These are phyloP conservation scores for Alternaria postmessia DNA, from an alignment of 2,329 filamentous ascomycete species.

Conservation along the genomic window DNA sequence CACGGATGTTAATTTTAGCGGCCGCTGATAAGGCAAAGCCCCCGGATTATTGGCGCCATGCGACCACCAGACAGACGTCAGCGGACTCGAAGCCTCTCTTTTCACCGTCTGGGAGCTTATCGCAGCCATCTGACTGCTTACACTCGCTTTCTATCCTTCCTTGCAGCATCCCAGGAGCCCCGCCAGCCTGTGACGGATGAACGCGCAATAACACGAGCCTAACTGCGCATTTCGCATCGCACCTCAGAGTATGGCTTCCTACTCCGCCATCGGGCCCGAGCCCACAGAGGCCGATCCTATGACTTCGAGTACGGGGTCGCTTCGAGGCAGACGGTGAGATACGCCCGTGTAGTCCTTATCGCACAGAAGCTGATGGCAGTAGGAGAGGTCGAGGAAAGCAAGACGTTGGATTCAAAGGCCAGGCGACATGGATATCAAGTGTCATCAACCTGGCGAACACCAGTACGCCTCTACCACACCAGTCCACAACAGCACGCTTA, in stretches of 20 bases:
- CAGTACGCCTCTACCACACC: slow-evolving; percentile 64
- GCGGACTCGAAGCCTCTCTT: slow-evolving; percentile 12
- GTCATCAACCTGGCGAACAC: slow-evolving; percentile 97
- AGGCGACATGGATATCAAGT: slow-evolving; percentile 89
- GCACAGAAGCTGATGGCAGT: slow-evolving; percentile 29
- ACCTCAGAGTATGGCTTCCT: slow-evolving; percentile 54
- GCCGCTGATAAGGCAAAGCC: slow-evolving; percentile 10
- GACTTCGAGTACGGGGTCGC: slow-evolving; percentile 53
- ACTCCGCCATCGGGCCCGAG: slow-evolving; percentile 55
- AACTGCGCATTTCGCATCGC: slow-evolving; percentile 18
- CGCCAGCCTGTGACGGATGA: slow-evolving; percentile 31
- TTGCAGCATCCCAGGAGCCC: background rate
- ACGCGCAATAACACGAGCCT: slow-evolving; percentile 31
- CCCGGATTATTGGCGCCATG: slow-evolving; percentile 5
- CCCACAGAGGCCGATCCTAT: slow-evolving; percentile 52
- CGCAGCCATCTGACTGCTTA: background rate
- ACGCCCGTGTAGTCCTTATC: background rate
- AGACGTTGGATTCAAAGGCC: slow-evolving; percentile 71
- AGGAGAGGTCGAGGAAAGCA: slow-evolving; percentile 71
- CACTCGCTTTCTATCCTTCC: slow-evolving; percentile 5
- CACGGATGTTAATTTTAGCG: slow-evolving; percentile 24
- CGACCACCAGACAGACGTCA: slow-evolving; percentile 21
- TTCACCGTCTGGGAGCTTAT: background rate
- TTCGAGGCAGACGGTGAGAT: slow-evolving; percentile 47
- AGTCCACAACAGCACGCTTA: background rate